These are phyloP conservation scores for Aspergillus neoniger DNA, from an alignment of 2,329 filamentous ascomycete genomes.

Conservation along the genomic window DNA sequence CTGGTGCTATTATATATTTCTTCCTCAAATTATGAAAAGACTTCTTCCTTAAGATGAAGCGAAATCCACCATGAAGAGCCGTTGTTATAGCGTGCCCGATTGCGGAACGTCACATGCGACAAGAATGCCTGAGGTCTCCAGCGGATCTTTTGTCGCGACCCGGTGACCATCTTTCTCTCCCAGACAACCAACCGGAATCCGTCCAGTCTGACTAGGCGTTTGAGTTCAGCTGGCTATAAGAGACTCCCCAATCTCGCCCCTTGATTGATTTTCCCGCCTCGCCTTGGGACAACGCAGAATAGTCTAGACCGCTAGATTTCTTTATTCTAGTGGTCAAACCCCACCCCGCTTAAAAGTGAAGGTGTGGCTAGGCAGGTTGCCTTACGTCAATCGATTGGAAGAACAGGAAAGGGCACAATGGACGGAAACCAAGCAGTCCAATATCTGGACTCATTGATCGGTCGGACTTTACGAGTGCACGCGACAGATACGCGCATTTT, in stretches of 20 bases:
- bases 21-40: too few relatives aligned
- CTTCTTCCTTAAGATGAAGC: too few relatives aligned
- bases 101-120: slow-evolving; percentile 9
- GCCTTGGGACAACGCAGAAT: slow-evolving; percentile 7
- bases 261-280: background rate
- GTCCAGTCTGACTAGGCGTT: background rate
- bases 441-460: slow-evolving; percentile 63
- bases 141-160: slow-evolving; percentile 1
- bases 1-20: background rate
- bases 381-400: slow-evolving; percentile 11
- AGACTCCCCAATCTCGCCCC: background rate
- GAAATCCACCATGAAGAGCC: background rate
- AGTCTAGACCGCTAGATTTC: slow-evolving; percentile 11
- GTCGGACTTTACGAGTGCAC: slow-evolving; percentile 75
- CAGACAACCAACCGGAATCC: slow-evolving; percentile 7
- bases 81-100: background rate
- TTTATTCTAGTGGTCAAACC: slow-evolving; percentile 12
- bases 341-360: slow-evolving; percentile 1
- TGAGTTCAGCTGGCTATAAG: slow-evolving; percentile 5
- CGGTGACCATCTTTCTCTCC: background rate
- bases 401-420: slow-evolving; percentile 30
- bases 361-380: background rate
- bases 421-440: slow-evolving; percentile 38
- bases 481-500: slow-evolving; percentile 86
- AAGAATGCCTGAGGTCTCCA: slow-evolving; percentile 10